phyloP scores from a whole-genome alignment of 768 basidiomycete genomes.

The Termitomyces sp. region DNA sequence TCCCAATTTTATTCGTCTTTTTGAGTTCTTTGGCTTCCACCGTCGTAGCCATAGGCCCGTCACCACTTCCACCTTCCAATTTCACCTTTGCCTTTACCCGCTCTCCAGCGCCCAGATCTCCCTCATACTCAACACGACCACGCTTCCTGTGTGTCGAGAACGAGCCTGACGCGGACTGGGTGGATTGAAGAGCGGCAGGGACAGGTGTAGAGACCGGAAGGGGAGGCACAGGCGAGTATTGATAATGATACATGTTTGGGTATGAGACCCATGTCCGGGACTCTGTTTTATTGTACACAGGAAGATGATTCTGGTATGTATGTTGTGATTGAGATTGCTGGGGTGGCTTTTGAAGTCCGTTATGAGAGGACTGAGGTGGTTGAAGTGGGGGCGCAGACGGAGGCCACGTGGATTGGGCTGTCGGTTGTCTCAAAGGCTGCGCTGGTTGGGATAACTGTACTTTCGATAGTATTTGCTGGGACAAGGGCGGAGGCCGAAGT shows the following conservation, averaged over 20 bases:
- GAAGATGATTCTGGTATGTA: not conserved
- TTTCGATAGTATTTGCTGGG: not conserved
- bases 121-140: conserved; percentile 1
- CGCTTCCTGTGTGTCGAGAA: not conserved
- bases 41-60: not conserved
- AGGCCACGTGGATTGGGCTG: not conserved
- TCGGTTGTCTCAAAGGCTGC: not conserved
- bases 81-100: not conserved
- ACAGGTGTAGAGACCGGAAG: not conserved
- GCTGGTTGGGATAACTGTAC: not conserved
- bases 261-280: not conserved
- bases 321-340: not conserved
- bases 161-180: not conserved
- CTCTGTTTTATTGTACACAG: not conserved
- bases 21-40: not conserved
- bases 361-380: not conserved
- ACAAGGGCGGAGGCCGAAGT: not conserved
- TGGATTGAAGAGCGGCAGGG: not conserved
- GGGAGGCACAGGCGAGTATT: not conserved
- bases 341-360: not conserved
- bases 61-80: not conserved
- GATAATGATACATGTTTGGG: not conserved
- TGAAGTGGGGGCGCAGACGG: not conserved
- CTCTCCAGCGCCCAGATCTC: not conserved
- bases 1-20: conserved; percentile 20